Conservation (phyloP, 2,329 filamentous ascomycete species). For the Hypoxylon sp. region DNA sequence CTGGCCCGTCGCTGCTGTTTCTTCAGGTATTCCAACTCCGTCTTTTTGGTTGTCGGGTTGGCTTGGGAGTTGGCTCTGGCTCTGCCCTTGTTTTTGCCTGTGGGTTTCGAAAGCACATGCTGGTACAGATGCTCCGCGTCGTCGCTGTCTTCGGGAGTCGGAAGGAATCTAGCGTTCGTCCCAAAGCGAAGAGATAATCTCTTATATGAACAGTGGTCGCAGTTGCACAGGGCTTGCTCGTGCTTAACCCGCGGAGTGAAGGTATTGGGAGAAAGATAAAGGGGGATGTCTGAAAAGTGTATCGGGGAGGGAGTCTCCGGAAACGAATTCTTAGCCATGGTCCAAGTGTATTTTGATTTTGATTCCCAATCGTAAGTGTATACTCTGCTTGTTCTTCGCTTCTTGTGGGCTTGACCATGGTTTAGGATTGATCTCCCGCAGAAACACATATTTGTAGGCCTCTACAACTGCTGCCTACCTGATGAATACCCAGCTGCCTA, state of each 20-base stretch:
- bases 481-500: no score
- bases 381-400: neutral
- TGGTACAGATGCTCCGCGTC: neutral
- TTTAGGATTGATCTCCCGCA: neutral
- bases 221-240: neutral
- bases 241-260: neutral
- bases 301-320: no score
- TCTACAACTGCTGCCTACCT: neutral
- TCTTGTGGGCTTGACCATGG: neutral
- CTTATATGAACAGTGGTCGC: neutral
- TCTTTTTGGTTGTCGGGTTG: neutral
- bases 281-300: no score
- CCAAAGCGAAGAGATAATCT: neutral
- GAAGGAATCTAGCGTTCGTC: neutral
- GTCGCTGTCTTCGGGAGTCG: neutral
- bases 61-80: no score
- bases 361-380: no score
- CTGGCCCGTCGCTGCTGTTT: neutral
- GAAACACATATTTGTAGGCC: conserved; percentile 23
- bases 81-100: neutral
- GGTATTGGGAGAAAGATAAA: no score
- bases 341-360: no score
- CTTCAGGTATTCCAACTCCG: neutral
- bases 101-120: neutral
- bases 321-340: no score